A percentile compares a stretch with the other conserved stretches of the same genome.
Conservation (phyloP, 371 early-diverging fungal species). For the Amoeboaphelidium protococcarum region DNA sequence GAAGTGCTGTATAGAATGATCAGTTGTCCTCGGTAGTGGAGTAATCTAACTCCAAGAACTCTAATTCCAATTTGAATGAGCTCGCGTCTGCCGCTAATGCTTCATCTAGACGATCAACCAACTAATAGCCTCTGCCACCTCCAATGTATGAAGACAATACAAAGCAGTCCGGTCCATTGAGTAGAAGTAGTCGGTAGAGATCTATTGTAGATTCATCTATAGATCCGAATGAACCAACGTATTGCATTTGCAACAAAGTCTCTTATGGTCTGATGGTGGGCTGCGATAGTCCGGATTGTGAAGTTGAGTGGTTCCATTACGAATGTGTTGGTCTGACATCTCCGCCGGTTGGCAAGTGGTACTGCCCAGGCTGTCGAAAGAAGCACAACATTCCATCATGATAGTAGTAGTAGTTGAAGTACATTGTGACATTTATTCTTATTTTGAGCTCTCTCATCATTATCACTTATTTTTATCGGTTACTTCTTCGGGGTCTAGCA, state of each 20-base stretch:
- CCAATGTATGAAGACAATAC: background rate
- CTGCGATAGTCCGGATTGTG: slow-evolving; percentile 74
- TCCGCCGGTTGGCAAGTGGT: slow-evolving; percentile 76
- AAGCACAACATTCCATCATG: slow-evolving; percentile 32
- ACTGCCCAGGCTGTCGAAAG: slow-evolving; percentile 40
- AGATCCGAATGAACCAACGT: slow-evolving; percentile 82
- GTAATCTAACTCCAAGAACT: too few species aligned
- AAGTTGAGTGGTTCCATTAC: slow-evolving; percentile 85
- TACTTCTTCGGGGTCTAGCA: too few species aligned
- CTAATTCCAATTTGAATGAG: too few species aligned
- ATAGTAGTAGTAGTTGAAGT: too few species aligned
- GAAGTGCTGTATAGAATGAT: too few species aligned
- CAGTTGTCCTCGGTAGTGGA: too few species aligned
- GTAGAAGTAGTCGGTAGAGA: background rate
- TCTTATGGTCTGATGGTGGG: slow-evolving; percentile 93
- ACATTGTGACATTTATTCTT: too few species aligned
- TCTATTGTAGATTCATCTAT: slow-evolving; percentile 31
- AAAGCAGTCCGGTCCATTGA: background rate
- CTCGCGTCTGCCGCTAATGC: background rate
- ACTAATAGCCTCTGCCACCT: background rate
- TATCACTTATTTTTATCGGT: too few species aligned
- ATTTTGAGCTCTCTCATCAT: too few species aligned
- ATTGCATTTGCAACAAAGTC: slow-evolving; percentile 81
- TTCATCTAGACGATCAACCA: background rate
- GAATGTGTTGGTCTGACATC: slow-evolving; percentile 62